Evolutionary conservation across 2,329 filamentous ascomycete species (phyloP), one percentile per base, ranked within the genome.

Genomic region (Xylaria arbuscula): DNA sequence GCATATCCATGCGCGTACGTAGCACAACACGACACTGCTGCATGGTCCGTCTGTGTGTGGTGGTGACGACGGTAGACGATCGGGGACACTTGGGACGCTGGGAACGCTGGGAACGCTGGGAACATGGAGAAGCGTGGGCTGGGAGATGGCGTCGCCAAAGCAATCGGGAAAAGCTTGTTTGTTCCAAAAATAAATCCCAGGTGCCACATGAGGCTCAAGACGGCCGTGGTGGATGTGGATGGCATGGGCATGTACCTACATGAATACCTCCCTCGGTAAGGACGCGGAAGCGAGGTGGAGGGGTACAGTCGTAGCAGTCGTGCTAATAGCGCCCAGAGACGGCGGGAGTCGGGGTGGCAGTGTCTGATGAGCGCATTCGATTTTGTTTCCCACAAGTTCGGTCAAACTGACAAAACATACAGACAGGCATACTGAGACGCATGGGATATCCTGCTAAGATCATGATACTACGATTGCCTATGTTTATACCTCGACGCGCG

Each of bases 161-260:
- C n/a, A 50, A 62, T 22, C 42, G 34, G 34, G 61, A 70, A 45
- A 72, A 72, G 70, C 70, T 72, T 72, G 50, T 72, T 57, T 51
- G 66, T 62, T 68, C 70, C 68, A 65, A 72, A 72, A 72, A 72
- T 72, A 72, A 67, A 61, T 42, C 54, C 54, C 51, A 53, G 62
- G 69, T 62, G 70, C 70, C 63, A 70, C 68, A 64, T 72, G 70
- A 70, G 70, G 70, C 70, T 72, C 70, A 70, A 70, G 59, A 34
- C 40, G 40, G 36, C 13, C 3, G 40, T 45, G 40, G 15, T 45
- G 40, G 36, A 10, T 9, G 36, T 40, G 36, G 36, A 40, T 40
- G 40, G n/a, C 5, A 28, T 28, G 40, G 40, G 45, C 28, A 55
- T 38, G 69, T 68, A 63, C 65, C 66, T 68, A 66, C 68, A 68